Conservation (phyloP, 73 alveolate genomes). For the Paramecium caudatum region DNA sequence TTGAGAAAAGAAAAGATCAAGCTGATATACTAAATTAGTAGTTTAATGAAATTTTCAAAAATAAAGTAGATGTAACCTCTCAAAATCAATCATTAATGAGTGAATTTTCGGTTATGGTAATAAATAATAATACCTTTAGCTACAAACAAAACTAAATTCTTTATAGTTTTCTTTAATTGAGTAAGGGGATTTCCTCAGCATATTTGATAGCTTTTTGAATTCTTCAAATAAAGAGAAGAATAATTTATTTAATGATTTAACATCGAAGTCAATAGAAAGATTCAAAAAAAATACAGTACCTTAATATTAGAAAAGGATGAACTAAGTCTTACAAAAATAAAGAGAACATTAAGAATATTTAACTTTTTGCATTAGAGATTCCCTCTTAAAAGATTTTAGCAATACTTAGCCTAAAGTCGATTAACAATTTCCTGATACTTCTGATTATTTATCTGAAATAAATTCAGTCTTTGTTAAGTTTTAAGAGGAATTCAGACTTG, state of each 20-base stretch:
- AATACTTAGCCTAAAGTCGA: neutral
- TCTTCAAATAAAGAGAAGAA: conserved; percentile 3
- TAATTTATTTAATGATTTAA: conserved; percentile 21
- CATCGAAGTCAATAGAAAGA: neutral
- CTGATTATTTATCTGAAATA: conserved; percentile 1
- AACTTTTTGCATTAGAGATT: neutral
- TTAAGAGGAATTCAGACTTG: conserved; percentile 15
- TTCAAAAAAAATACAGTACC: neutral
- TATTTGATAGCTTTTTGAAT: neutral
- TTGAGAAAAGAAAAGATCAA: conserved; percentile 6
- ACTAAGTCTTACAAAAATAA: neutral
- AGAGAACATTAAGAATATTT: conserved; percentile 5
- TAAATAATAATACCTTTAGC: neutral
- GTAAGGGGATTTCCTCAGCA: conserved; percentile 14
- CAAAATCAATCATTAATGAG: neutral
- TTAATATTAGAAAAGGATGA: neutral
- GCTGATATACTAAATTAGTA: neutral
- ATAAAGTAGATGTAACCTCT: neutral
- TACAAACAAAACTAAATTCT: neutral
- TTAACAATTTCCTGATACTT: neutral
- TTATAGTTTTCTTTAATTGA: neutral
- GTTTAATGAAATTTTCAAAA: conserved; percentile 2
- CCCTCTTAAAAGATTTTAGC: neutral
- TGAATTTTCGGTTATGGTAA: neutral
- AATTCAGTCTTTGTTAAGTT: neutral